A percentile compares a stretch with the other conserved stretches of the same genome.
Conservation (phyloP, 176 grass and related monocot genomes). For the Aegilops tauschii region DNA sequence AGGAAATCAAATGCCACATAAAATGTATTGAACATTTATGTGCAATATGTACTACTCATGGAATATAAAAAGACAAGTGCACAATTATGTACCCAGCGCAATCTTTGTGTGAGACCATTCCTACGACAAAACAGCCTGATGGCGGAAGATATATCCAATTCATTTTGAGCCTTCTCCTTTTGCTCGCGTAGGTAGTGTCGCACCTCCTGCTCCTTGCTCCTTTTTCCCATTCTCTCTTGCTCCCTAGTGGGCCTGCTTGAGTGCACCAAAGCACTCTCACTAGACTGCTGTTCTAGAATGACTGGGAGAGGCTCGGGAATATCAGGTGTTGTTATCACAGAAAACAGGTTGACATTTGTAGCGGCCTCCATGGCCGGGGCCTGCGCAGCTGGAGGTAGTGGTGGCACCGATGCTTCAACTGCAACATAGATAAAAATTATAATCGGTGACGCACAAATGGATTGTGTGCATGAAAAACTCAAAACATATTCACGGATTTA, state of each 20-base stretch:
- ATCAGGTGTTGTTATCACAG: not conserved
- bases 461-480: not conserved
- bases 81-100: not conserved
- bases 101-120: not conserved
- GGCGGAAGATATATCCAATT: not conserved
- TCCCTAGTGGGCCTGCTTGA: not conserved
- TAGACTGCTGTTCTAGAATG: not conserved
- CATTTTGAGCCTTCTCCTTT: not conserved
- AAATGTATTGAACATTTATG: not conserved
- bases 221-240: not conserved
- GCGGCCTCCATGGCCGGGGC: not conserved
- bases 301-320: not conserved
- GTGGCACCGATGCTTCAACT: not conserved
- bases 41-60: not conserved
- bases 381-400: not conserved
- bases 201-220: not conserved
- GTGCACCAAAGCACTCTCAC: not conserved
- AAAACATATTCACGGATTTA: not conserved
- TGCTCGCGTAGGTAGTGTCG: not conserved
- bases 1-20: not conserved
- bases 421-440: not conserved
- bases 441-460: not conserved
- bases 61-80: not conserved
- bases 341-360: not conserved
- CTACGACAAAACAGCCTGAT: not conserved